Evolutionary conservation across 1,284 basidiomycete species (phyloP).

Genomic region (Ceratobasidium papillatum): DNA sequence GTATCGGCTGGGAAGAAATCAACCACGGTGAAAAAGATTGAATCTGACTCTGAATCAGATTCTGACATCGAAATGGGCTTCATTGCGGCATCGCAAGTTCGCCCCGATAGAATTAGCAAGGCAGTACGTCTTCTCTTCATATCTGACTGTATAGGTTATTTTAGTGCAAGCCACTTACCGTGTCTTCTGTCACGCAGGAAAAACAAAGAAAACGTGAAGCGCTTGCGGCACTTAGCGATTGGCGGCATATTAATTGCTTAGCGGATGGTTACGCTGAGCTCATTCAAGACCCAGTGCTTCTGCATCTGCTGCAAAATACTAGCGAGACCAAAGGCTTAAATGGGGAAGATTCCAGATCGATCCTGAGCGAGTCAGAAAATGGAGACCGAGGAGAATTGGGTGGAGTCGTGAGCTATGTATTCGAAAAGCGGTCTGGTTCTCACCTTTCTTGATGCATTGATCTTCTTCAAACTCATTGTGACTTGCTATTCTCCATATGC

Average conservation of each 20-base stretch:
- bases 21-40: conserved; percentile 51
- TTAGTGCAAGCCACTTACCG: not conserved
- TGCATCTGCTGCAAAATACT: conserved; percentile 59
- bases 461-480: not conserved
- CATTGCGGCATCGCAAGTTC: conserved; percentile 75
- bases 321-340: conserved; percentile 46
- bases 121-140: not conserved
- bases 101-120: conserved; percentile 50
- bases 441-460: conserved; percentile 3
- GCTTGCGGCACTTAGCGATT: conserved; percentile 84
- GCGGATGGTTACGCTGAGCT: conserved; percentile 56
- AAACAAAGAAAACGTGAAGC: conserved; percentile 24
- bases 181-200: not conserved
- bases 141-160: conserved; percentile 50
- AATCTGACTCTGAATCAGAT: conserved; percentile 47
- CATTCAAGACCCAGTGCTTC: conserved; percentile 71
- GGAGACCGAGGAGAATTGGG: conserved; percentile 50
- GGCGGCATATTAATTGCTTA: conserved; percentile 86
- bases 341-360: not conserved
- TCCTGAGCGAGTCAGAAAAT: not conserved
- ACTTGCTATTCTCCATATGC: not conserved
- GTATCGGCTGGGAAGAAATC: conserved; percentile 41
- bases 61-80: conserved; percentile 62
- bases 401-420: conserved; percentile 74
- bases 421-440: conserved; percentile 55